Evolutionary conservation across 1,284 basidiomycete species (phyloP).

Genomic region (Vanrija sp.): DNA sequence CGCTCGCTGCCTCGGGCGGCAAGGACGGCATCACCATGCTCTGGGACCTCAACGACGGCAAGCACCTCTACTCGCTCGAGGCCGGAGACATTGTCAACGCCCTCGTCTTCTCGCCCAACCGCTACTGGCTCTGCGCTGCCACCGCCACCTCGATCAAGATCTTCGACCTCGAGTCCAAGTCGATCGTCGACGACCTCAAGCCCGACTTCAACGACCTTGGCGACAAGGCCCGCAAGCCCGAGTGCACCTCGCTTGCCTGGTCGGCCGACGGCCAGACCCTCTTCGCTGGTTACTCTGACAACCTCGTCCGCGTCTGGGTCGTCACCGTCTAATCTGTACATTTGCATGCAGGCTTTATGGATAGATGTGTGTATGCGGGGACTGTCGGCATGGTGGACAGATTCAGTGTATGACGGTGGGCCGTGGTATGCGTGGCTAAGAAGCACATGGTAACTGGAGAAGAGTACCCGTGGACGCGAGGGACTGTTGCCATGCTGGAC

Average conservation of each 20-base stretch:
- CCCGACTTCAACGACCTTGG: constrained; percentile 76
- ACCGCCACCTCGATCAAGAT: constrained; percentile 98
- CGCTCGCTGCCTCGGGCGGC: constrained; percentile 96
- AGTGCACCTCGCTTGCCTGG: constrained; percentile 98
- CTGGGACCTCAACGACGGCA: constrained; percentile 99
- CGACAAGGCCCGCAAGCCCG: constrained; percentile 78
- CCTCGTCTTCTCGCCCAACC: constrained; percentile 98
- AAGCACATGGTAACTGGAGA: no score
- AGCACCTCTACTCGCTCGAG: constrained; percentile 99
- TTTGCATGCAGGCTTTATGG: constrained; percentile 20
- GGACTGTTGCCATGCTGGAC: no score
- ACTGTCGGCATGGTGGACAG: no score
- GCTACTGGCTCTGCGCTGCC: constrained; percentile 99
- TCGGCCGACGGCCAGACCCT: constrained; percentile 96
- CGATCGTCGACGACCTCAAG: constrained; percentile 93
- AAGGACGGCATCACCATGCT: constrained; percentile 99
- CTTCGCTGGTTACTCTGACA: constrained; percentile 91
- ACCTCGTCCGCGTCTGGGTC: constrained; percentile 87
- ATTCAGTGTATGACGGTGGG: no score
- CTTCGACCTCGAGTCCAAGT: constrained; percentile 98
- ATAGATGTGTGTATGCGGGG: constrained; percentile 1
- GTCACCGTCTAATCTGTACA: constrained; percentile 55
- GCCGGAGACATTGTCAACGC: constrained; percentile 98
- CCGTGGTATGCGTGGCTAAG: no score
- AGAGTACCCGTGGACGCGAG: no score